Evolutionary conservation across 805 yeast species (phyloP).

Genomic region (Yamadazyma takamatsuzukensis): DNA sequence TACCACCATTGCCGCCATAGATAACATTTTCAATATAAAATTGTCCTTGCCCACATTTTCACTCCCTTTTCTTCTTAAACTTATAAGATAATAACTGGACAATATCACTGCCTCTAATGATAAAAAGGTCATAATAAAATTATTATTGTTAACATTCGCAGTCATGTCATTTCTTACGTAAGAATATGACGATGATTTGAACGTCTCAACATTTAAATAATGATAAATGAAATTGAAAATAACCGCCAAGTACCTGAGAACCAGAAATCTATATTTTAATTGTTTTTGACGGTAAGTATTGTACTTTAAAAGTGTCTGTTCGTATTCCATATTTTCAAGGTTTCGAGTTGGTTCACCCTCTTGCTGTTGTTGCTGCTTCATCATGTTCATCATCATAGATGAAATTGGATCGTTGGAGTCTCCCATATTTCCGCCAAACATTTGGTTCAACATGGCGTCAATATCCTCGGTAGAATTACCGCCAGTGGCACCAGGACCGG

Average conservation of each 20-base stretch:
- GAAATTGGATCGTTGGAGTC: constrained; percentile 23
- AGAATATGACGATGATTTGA: constrained; percentile 24
- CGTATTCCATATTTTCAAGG: constrained; percentile 23
- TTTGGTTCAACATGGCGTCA: constrained; percentile 30
- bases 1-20: constrained; percentile 30
- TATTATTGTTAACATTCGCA: constrained; percentile 5
- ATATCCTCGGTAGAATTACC: constrained; percentile 20
- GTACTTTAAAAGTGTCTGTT: constrained; percentile 25
- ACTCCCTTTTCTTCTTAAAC: constrained; percentile 21
- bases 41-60: constrained; percentile 22
- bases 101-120: constrained; percentile 31
- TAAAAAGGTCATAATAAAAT: constrained; percentile 25
- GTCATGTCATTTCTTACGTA: constrained; percentile 17
- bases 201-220: constrained; percentile 15
- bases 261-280: constrained; percentile 30
- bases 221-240: constrained; percentile 34
- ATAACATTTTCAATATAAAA: constrained; percentile 23
- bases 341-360: constrained; percentile 9
- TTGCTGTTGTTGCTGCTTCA: constrained; percentile 10
- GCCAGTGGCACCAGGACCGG: constrained; percentile 10
- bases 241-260: constrained; percentile 24
- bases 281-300: constrained; percentile 27
- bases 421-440: constrained; percentile 21
- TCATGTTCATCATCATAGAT: constrained; percentile 27
- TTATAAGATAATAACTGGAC: constrained; percentile 29